A percentile compares a stretch with the other conserved stretches of the same genome.
These are phyloP conservation scores for Flaveria floridana DNA, from an alignment of 140 eudicot genomes.

Conservation along the genomic window DNA sequence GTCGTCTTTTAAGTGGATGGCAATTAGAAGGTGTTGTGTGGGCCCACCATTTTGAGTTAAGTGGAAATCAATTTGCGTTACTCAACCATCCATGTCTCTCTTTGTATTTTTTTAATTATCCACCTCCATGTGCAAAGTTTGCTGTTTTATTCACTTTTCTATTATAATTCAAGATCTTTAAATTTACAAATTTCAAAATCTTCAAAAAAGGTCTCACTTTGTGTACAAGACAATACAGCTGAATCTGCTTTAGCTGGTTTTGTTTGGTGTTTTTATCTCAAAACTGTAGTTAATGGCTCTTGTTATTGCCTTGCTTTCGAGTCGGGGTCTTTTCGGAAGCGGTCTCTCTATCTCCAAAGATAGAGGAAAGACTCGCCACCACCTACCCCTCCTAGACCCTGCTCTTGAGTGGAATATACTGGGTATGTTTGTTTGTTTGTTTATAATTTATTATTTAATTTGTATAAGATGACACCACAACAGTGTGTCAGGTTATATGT, in stretches of 20 bases:
- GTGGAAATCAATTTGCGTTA: constrained; percentile 37
- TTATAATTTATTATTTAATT: too few relatives aligned
- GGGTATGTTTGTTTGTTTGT: too few relatives aligned
- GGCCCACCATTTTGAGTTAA: constrained; percentile 24
- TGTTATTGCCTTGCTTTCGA: too few relatives aligned
- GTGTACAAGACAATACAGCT: too few relatives aligned
- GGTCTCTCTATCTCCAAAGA: too few relatives aligned
- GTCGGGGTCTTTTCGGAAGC: too few relatives aligned
- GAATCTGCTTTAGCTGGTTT: background rate
- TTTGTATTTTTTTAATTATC: constrained; percentile 16
- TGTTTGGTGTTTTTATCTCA: background rate
- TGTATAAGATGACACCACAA: background rate
- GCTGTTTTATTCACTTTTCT: constrained; percentile 5
- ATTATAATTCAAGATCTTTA: background rate
- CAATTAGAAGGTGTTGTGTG: constrained; percentile 7
- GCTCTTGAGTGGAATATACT: too few relatives aligned
- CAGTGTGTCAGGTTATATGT: too few relatives aligned
- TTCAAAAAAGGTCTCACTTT: too few relatives aligned
- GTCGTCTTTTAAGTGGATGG: background rate
- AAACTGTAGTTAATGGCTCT: background rate
- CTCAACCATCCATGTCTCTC: constrained; percentile 29
- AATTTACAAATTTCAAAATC: background rate
- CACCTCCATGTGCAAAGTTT: background rate
- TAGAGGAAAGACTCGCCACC: too few relatives aligned
- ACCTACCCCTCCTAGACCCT: too few relatives aligned